Evolutionary conservation across 2,329 filamentous ascomycete genomes (phyloP), one percentile per base, ranked within the genome.

Genomic region (Trichoderma harzianum): DNA sequence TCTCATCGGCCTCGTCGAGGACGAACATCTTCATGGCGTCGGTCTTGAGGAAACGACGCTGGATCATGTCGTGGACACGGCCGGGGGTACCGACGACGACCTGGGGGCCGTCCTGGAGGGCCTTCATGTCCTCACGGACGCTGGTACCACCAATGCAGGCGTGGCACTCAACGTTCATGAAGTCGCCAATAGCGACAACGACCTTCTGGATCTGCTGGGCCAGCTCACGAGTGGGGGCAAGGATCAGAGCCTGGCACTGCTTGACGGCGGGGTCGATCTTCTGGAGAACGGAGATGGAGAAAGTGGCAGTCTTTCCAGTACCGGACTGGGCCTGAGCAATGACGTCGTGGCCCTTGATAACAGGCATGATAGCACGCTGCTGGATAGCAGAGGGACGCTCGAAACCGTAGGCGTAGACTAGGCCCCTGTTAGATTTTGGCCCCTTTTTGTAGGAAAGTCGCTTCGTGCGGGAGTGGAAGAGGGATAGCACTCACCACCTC

Each of bases 1-100:
- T 98, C 87, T 99, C 96, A 83, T 99, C 96, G 80, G 96, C 96
- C 89, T 99, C 96, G 83, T 99, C 96, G 79, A 99, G 93, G 79
- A 99, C 94, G 85, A 99, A 97, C 93, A 98, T 97, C 92, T 99
- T 99, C 91, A 99, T 98, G 85, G 90, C 88, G 84, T 97, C 95
- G 81, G 96, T 99, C 89, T 95, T 96, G 79, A 99, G 90, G 86
- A 97, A 93, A 79, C 95, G 94, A 78, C 96, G 95, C 87, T 97
- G 94, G 83, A 99, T 99, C 97, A 99, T 98, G 87, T 99, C 96
- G 63, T 97, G 93, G 79, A 99, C 96, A 92, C 97, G 97, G 79
- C 96, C 96, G 78, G 96, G 96, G 73, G 97, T 99, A 83, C 97
- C 96, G 78, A 98, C 95, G 78, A 99, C 95, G 81, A 99, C 92